Evolutionary conservation across 257 asterid species (phyloP), one percentile per base, ranked within the genome.

Genomic region (Nicotiana benthamiana): DNA sequence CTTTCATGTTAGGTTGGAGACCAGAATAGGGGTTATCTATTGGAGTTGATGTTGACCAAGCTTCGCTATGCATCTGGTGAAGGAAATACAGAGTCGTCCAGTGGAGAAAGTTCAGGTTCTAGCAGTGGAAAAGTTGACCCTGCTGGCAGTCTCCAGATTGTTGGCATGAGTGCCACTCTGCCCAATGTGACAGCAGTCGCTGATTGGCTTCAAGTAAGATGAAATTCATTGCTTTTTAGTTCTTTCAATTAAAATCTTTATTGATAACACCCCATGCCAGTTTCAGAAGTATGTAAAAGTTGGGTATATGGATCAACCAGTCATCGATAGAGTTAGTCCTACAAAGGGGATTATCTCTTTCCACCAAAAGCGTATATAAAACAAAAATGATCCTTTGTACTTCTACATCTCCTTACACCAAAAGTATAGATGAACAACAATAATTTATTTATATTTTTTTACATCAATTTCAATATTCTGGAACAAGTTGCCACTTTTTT

Each of bases 121-220:
- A 93, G 97, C 86, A 90, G 97, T 86, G 91, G 91, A 81, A 93
- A 90, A 87, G 85, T 89, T 16, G 97, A 89, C 82, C 90, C 95
- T 80, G 93, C 94, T 83, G 94, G 85, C 82, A 93, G 97, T 79
- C 96, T 95, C 83, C 99, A 95, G 86, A 93, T 95, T 84, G 95
- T 95, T 82, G 99, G 98, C 81, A 95, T 95, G 99, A 95, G 99
- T 87, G 99, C 99, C 48, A 93, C 99, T 9, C 88, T 93, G 63
- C 96, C 99, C 66, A 95, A 95, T 86, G 99, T 95, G 80, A 87
- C 99, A 84, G 92, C 99, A 66, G 94, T 95, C 83, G 96, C 98
- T 79, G 89, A 89, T 65, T 95, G 99, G 99, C 98, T 95, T 87
- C 98, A 92, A 79, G 99, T 93, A 74, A 74, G 79, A 74, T 26